Conservation (phyloP, 305 asterid species). For the Stenogyne calaminthoides region DNA sequence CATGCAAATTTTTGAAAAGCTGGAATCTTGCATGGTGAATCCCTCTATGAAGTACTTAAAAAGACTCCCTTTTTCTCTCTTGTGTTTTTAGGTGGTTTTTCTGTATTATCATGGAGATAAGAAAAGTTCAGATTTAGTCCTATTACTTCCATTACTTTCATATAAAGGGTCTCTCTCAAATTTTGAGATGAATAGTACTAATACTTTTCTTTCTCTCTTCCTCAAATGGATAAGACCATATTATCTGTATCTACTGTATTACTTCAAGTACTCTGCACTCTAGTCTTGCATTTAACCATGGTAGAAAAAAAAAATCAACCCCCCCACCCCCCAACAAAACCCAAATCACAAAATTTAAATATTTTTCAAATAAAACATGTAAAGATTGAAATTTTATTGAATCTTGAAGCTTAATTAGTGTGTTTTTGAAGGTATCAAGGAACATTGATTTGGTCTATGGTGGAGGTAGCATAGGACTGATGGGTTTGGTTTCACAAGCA, state of each 20-base stretch:
- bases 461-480: constrained; percentile 97
- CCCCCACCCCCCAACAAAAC: constrained; percentile 7
- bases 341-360: neutral
- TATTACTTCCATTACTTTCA: constrained; percentile 47
- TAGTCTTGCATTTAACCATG: constrained; percentile 21
- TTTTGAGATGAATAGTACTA: constrained; percentile 4
- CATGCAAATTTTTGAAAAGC: constrained; percentile 21
- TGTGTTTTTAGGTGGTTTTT: no score
- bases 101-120: constrained; percentile 17
- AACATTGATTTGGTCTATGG: constrained; percentile 99
- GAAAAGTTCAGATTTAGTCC: constrained; percentile 30
- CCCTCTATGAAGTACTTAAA: neutral
- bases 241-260: constrained; percentile 19
- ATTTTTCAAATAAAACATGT: neutral
- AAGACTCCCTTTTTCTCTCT: neutral
- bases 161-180: constrained; percentile 32
- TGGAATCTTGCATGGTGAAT: constrained; percentile 30
- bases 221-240: constrained; percentile 47
- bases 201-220: constrained; percentile 17
- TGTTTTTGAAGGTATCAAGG: constrained; percentile 65
- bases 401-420: constrained; percentile 30
- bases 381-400: neutral
- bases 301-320: neutral
- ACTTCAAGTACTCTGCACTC: constrained; percentile 28
- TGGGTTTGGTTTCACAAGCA: constrained; percentile 98